A percentile compares a stretch with the other conserved stretches of the same genome.
phyloP scores from a whole-genome alignment of 164 flowering plant genomes.

The Piper longum region DNA sequence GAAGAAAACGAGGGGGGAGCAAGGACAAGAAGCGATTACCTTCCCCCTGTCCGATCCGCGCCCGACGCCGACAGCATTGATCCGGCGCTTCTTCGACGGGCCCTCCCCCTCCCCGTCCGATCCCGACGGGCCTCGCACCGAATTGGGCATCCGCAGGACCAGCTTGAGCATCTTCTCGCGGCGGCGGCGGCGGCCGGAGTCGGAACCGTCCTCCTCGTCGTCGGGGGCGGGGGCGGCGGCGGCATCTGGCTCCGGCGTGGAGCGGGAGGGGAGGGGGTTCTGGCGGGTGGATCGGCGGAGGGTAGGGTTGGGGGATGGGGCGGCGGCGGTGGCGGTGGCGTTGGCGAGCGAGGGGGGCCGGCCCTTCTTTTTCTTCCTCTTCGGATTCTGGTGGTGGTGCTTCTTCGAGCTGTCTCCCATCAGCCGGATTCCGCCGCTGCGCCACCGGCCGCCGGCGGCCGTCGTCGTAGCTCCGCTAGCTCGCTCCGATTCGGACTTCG shows the following conservation, averaged over 20 bases:
- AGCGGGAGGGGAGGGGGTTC: slow-evolving; percentile 27
- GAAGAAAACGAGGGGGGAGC: background rate
- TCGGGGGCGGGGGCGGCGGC: slow-evolving; percentile 12
- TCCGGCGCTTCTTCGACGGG: slow-evolving; percentile 30
- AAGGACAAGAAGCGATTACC: slow-evolving; percentile 12
- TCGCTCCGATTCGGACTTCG: too few species aligned
- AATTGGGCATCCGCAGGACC: slow-evolving; percentile 27
- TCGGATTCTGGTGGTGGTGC: too few species aligned
- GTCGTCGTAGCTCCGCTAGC: too few species aligned
- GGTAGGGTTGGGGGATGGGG: slow-evolving; percentile 24
- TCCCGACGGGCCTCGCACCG: slow-evolving; percentile 5
- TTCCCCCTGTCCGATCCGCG: slow-evolving; percentile 8
- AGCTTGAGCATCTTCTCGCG: slow-evolving; percentile 45
- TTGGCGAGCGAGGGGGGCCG: slow-evolving; percentile 12
- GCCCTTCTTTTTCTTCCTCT: background rate
- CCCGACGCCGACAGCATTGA: slow-evolving; percentile 28
- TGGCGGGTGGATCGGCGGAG: slow-evolving; percentile 12
- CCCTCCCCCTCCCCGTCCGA: slow-evolving; percentile 9
- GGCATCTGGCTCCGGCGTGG: slow-evolving; percentile 4
- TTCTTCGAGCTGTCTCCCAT: too few species aligned
- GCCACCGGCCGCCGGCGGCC: too few species aligned
- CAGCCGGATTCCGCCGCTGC: too few species aligned
- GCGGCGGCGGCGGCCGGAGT: slow-evolving; percentile 18
- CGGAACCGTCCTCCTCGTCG: slow-evolving; percentile 16
- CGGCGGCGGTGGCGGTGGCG: slow-evolving; percentile 9